Evolutionary conservation across 129 eudicot species (phyloP), one percentile per base, ranked within the genome.

Genomic region (Flaveria linearis): DNA sequence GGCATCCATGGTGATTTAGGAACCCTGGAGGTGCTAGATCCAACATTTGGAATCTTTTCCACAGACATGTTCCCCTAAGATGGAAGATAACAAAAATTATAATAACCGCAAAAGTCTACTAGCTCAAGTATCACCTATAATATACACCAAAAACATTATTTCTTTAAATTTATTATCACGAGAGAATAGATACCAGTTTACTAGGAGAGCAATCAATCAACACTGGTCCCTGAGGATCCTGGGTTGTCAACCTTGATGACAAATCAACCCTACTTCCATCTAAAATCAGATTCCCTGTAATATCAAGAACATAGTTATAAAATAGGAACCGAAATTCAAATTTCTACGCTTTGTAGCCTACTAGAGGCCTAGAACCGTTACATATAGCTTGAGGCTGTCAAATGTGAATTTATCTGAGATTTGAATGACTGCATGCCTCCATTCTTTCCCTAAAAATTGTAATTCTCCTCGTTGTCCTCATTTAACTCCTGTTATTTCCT

Each of bases 1-100:
- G 90, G 88, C 88, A 88, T 83, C 88, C 88, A 86, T 22, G 90
- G 93, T 18, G 93, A 88, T 39, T 83, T 88, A 39, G 93, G 93
- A 73, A 68, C 73, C 81, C 68, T 83, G 52, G 72, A 68, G 41
- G 86, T 56, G 66, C 76, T 64, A 8, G 84, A 86, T 63, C 76
- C 87, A 80, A 72, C 64, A 74, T 85, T 76, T n/a, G 80, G 46
- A 23, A 62, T 68, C 47, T 79, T 76, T 55, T 77, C 84, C 69
- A 52, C 71, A 45, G 72, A 72, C 56, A 76, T 30, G 33, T 82
- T 79, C 36, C 68, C 88, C 91, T 87, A 74, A 5, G 12, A 63
- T 15, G 46, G n/a, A 12, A 82, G 41, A 36, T 50, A 63, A 28
- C 1, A 1, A 7, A 13, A 63, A 80, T 1, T 15, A 69, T 26